phyloP scores from a whole-genome alignment of 2,329 filamentous ascomycete genomes.

The Epichloe uncinata region DNA sequence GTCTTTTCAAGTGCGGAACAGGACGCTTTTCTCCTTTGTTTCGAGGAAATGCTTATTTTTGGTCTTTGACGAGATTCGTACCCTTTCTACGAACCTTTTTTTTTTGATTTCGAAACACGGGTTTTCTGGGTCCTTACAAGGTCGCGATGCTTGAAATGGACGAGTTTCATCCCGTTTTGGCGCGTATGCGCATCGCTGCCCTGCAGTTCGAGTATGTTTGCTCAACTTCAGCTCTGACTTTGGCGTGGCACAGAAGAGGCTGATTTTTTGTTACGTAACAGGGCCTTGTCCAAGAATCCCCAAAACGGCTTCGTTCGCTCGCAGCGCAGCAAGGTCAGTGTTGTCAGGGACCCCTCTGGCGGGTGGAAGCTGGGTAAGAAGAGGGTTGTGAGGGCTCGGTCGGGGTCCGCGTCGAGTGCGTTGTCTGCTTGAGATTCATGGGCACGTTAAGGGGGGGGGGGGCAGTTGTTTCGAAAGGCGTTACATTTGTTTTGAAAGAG shows the following conservation, averaged over 20 bases:
- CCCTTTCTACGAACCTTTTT: background rate
- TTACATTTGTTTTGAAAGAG: background rate
- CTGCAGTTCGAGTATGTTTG: conserved; percentile 32
- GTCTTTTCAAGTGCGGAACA: background rate
- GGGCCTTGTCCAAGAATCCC: conserved; percentile 3
- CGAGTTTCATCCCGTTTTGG: conserved; percentile 22
- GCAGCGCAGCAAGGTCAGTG: conserved; percentile 12
- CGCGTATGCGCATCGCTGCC: conserved; percentile 34
- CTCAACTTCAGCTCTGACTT: background rate
- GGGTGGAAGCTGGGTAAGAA: conserved; percentile 11
- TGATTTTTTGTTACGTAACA: background rate
- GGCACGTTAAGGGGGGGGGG: no score
- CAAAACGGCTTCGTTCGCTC: conserved; percentile 11
- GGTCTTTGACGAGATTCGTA: background rate
- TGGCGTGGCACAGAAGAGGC: no score
- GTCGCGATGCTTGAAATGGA: conserved; percentile 1
- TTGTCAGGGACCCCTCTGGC: conserved; percentile 10
- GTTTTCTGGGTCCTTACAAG: background rate
- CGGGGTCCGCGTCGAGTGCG: conserved; percentile 6
- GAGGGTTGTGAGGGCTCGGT: conserved; percentile 12
- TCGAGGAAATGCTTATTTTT: background rate
- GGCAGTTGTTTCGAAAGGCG: background rate
- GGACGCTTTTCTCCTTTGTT: background rate
- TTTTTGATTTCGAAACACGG: no score
- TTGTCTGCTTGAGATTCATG: background rate